Conservation (phyloP, 2,329 filamentous ascomycete species). For the Clonostachys rosea region DNA sequence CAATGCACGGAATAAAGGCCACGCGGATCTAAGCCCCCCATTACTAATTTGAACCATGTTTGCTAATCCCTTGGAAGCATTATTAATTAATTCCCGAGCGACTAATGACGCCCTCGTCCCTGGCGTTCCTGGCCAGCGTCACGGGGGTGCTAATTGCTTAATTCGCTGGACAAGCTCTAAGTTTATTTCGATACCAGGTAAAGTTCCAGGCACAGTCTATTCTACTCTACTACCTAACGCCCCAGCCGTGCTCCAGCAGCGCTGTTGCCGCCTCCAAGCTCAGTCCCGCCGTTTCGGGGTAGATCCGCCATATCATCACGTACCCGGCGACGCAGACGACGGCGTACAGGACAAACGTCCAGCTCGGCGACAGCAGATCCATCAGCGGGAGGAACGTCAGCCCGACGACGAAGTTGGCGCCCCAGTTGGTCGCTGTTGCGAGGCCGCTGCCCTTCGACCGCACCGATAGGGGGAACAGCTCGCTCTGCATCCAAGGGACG, state of each 20-base stretch:
- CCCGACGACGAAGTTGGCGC: conserved; percentile 79
- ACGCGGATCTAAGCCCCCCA: too few relatives aligned
- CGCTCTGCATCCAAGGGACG: conserved; percentile 94
- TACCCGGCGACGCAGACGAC: conserved; percentile 65
- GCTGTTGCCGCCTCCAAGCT: conserved; percentile 75
- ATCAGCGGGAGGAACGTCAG: conserved; percentile 87
- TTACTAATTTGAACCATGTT: too few relatives aligned
- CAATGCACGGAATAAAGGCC: too few relatives aligned
- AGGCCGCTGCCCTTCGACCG: conserved; percentile 68
- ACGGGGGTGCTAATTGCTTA: too few relatives aligned
- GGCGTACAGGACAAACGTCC: conserved; percentile 81
- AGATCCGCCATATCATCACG: conserved; percentile 65
- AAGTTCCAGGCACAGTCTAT: neutral
- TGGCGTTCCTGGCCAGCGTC: too few relatives aligned
- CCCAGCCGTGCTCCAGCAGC: conserved; percentile 70
- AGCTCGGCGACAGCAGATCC: conserved; percentile 65
- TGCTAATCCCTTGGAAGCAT: too few relatives aligned
- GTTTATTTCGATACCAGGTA: too few relatives aligned
- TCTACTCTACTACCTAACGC: conserved; percentile 40
- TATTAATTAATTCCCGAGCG: too few relatives aligned
- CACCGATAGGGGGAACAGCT: conserved; percentile 78
- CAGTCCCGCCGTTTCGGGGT: conserved; percentile 82
- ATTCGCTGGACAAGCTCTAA: too few relatives aligned
- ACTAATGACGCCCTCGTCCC: too few relatives aligned
- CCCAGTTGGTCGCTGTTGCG: conserved; percentile 81